Percentiles rank a stretch among this genome's conserved stretches.
These are phyloP conservation scores for Nakazawaea sp. DNA, from an alignment of 805 yeast genomes.

Conservation along the genomic window DNA sequence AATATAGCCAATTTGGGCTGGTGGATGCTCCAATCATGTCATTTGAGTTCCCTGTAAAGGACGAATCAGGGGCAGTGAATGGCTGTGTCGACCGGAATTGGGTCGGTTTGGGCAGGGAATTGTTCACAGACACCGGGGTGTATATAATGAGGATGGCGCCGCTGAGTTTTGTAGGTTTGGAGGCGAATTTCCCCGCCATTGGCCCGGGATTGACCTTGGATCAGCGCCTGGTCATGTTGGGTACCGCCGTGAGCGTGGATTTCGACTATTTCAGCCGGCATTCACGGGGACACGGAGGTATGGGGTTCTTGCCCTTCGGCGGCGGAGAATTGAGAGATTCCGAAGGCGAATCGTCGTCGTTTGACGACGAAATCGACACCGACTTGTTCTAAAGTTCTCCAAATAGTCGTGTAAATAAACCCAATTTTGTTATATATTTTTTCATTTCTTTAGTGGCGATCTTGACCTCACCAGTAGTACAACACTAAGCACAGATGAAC, in stretches of 20 bases:
- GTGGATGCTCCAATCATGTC: slow-evolving; percentile 85
- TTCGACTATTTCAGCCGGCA: slow-evolving; percentile 97
- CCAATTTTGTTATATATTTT: no score
- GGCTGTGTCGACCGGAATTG: slow-evolving; percentile 88
- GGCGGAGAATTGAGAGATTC: slow-evolving; percentile 6
- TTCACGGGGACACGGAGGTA: slow-evolving; percentile 50
- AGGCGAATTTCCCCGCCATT: slow-evolving; percentile 42
- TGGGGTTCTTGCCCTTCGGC: slow-evolving; percentile 25
- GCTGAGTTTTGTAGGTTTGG: slow-evolving; percentile 53
- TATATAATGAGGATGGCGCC: slow-evolving; percentile 83
- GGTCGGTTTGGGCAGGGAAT: slow-evolving; percentile 91
- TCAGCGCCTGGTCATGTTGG: slow-evolving; percentile 80
- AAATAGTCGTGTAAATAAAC: no score
- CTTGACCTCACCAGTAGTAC: no score
- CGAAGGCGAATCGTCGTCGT: no score
- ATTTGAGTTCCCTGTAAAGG: slow-evolving; percentile 74
- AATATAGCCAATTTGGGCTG: slow-evolving; percentile 72
- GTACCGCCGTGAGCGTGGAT: slow-evolving; percentile 86
- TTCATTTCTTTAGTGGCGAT: no score
- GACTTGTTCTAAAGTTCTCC: no score
- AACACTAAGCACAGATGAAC: slow-evolving; percentile 5
- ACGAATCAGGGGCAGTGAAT: slow-evolving; percentile 50
- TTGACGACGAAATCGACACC: no score
- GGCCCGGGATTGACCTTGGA: slow-evolving; percentile 50
- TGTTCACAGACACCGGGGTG: slow-evolving; percentile 92